Base-by-base conservation (phyloP, 1,284 basidiomycete species). In the Abortiporus biennis region DNA sequence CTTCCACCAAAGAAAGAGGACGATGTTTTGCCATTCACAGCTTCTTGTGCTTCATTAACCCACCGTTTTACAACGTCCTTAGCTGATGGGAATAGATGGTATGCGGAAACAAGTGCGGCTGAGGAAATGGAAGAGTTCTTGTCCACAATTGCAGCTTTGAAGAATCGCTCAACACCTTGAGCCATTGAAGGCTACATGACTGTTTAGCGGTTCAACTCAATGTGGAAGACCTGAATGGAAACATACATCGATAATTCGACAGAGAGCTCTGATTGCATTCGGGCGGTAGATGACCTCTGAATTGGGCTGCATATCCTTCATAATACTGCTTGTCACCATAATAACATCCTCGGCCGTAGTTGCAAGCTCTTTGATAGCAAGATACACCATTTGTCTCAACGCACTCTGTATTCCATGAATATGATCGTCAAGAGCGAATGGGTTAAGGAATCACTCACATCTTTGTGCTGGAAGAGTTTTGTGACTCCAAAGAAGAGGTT, bases 271-370 rank as follows among this genome's bases (percentile, higher is more conserved):
- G 53, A 99, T 99, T 23, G 96, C 90, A 64, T 99, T 99, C 30
- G 96, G 92, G 46, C 96, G 78, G 68, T 99, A 99, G 53, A 99
- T 93, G 58, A 98, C 95, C 64, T 99, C 96, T 40, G 93, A 87
- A 63, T 98, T 98, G 40, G 94, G 90, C 61, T 99, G 95, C 92
- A 99, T 99, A 61, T 99, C 95, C 74, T 99, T 99, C 94, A 98
- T 98, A 66, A 99, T 99, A 59, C 93, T 97, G 59, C 90, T 92
- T 4, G 96, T 99, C 54, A 98, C 94, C 93, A 99, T 99, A 58
- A 99, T 97, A 29, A 98, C 92, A 72, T 99, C 96, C 66, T 99
- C 92, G 15, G 96, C 92, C n/a, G 89, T 87, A 33, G 81, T 85
- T 22, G 92, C 88, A 15, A 99, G 78, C 67, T 99, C 96, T 71